Conservation (phyloP, 2,329 filamentous ascomycete species). For the Ilyonectria destructans region DNA sequence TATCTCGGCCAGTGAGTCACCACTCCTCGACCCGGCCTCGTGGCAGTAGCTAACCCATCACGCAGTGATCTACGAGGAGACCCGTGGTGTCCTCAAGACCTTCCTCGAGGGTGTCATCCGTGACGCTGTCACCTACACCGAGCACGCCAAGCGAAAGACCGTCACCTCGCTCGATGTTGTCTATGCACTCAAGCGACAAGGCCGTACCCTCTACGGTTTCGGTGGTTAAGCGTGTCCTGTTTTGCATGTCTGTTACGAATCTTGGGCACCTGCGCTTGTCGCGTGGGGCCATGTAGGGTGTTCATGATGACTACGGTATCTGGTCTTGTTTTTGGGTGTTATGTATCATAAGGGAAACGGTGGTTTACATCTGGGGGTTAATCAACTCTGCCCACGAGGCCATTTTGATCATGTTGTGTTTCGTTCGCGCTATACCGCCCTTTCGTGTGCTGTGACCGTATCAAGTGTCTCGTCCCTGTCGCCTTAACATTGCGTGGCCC, state of each 20-base stretch:
- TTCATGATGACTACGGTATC: slow-evolving; percentile 62
- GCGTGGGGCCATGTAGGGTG: slow-evolving; percentile 52
- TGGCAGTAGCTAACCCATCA: slow-evolving; percentile 45
- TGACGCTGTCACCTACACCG: slow-evolving; percentile 84
- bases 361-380: slow-evolving; percentile 56
- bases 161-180: slow-evolving; percentile 80
- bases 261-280: slow-evolving; percentile 43
- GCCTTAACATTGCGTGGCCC: neutral
- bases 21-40: slow-evolving; percentile 50
- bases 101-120: slow-evolving; percentile 85
- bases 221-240: slow-evolving; percentile 76
- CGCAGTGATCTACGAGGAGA: slow-evolving; percentile 84
- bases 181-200: slow-evolving; percentile 79
- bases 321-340: slow-evolving; percentile 62
- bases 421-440: neutral
- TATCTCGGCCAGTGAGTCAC: slow-evolving; percentile 90
- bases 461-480: neutral
- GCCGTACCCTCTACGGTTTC: slow-evolving; percentile 86
- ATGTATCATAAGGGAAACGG: slow-evolving; percentile 62
- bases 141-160: slow-evolving; percentile 87
- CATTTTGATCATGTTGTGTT: slow-evolving; percentile 41
- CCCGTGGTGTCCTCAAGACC: slow-evolving; percentile 83
- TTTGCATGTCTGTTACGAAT: slow-evolving; percentile 58
- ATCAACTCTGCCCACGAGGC: slow-evolving; percentile 51
- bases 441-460: neutral